phyloP scores from a whole-genome alignment of 768 basidiomycete species.

The Pleurotus pulmonarius region DNA sequence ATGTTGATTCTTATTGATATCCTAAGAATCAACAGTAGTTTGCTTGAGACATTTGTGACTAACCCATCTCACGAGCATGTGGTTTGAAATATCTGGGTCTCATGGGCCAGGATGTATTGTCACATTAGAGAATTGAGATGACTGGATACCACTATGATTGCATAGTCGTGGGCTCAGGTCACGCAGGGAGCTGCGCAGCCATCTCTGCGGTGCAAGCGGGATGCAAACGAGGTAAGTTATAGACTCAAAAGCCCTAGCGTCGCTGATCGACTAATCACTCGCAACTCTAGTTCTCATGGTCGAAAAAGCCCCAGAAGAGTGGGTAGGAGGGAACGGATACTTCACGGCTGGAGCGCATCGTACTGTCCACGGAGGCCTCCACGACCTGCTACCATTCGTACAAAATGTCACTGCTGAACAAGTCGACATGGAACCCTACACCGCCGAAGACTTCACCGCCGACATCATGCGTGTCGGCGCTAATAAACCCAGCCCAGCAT shows the following conservation, averaged over 20 bases:
- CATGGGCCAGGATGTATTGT: background rate
- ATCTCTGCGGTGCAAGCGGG: constrained; percentile 57
- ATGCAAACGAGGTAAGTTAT: constrained; percentile 42
- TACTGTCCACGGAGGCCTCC: constrained; percentile 58
- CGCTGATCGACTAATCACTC: background rate
- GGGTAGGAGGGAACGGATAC: constrained; percentile 70
- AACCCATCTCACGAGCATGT: background rate
- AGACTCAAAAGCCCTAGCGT: background rate
- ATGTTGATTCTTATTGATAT: too few species aligned
- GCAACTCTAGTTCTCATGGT: constrained; percentile 46
- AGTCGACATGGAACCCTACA: constrained; percentile 57
- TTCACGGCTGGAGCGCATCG: constrained; percentile 71
- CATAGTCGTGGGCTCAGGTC: constrained; percentile 62
- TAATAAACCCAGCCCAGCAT: constrained; percentile 40
- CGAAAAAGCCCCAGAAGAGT: constrained; percentile 60
- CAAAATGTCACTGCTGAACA: constrained; percentile 40
- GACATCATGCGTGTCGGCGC: constrained; percentile 62
- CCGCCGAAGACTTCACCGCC: constrained; percentile 44
- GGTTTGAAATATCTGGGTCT: background rate
- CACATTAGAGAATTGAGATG: background rate
- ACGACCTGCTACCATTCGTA: constrained; percentile 55
- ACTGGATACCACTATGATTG: constrained; percentile 39
- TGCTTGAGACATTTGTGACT: too few species aligned
- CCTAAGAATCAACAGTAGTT: too few species aligned
- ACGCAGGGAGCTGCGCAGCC: constrained; percentile 66